Percentiles rank a stretch among this genome's conserved stretches.
phyloP scores from a whole-genome alignment of 2,329 filamentous ascomycete genomes.

The Didymella segeticola region DNA sequence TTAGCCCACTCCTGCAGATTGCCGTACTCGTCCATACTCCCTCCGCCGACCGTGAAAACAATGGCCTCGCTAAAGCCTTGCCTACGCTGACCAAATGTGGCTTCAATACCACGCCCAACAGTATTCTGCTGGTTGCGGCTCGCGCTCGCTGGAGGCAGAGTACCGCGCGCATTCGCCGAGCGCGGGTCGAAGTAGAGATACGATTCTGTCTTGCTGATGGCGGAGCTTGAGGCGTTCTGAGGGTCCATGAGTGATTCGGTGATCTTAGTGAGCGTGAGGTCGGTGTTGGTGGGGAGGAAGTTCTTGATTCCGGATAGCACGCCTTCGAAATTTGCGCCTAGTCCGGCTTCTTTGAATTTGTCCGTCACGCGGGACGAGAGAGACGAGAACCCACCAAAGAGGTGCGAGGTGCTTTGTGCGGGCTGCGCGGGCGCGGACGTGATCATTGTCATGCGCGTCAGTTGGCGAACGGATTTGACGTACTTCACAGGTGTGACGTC shows the following conservation, averaged over 20 bases:
- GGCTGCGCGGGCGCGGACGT: conserved; percentile 77
- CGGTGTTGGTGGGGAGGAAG: conserved; percentile 93
- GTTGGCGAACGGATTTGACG: conserved; percentile 80
- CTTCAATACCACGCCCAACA: conserved; percentile 68
- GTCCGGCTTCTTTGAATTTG: conserved; percentile 89
- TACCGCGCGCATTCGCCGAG: conserved; percentile 89
- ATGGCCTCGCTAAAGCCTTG: conserved; percentile 90
- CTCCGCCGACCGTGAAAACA: conserved; percentile 91
- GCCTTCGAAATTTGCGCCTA: conserved; percentile 87
- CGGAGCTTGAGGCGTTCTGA: conserved; percentile 83
- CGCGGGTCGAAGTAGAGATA: conserved; percentile 98
- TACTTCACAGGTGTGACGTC: conserved; percentile 83
- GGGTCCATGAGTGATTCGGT: conserved; percentile 99
- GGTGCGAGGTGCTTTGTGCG: conserved; percentile 71
- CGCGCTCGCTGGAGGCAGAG: conserved; percentile 80
- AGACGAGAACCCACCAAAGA: conserved; percentile 92
- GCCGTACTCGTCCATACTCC: conserved; percentile 98
- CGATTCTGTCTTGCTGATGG: conserved; percentile 93
- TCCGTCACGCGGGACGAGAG: conserved; percentile 92
- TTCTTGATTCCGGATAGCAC: conserved; percentile 97
- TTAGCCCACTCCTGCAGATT: conserved; percentile 96
- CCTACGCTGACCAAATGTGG: conserved; percentile 87
- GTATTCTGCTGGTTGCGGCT: conserved; percentile 48
- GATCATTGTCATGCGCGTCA: conserved; percentile 98
- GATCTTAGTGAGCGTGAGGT: conserved; percentile 96